These are phyloP conservation scores for Beauveria australis DNA, from an alignment of 2,329 filamentous ascomycete genomes.

Conservation along the genomic window DNA sequence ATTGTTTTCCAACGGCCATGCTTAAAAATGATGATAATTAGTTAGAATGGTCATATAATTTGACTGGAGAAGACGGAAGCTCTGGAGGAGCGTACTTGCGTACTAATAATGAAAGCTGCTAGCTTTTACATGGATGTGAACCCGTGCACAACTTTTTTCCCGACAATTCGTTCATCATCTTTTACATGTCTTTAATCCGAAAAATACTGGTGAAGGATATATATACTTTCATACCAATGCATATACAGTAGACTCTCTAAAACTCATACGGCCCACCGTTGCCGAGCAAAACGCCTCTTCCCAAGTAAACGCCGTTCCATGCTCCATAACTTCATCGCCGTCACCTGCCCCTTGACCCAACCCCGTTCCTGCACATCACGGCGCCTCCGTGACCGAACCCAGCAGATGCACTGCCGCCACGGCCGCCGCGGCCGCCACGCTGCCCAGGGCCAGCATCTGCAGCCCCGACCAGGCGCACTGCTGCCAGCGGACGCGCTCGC, in stretches of 20 bases:
- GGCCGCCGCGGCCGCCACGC: conserved; percentile 23
- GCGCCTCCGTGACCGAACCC: conserved; percentile 10
- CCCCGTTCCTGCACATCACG: not conserved
- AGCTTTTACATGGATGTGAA: too few relatives aligned
- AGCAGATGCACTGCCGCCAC: conserved; percentile 23
- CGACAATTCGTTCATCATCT: too few relatives aligned
- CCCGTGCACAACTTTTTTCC: too few relatives aligned
- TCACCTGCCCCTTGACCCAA: not conserved
- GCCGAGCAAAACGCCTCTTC: not conserved
- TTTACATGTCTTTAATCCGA: too few relatives aligned
- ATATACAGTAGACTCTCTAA: not conserved
- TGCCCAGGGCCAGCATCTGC: conserved; percentile 28
- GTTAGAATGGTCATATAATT: too few relatives aligned
- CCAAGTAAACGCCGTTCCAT: not conserved
- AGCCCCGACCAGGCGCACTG: conserved; percentile 22
- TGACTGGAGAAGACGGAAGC: too few relatives aligned
- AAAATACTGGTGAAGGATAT: too few relatives aligned
- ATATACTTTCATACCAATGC: too few relatives aligned
- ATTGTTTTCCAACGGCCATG: too few relatives aligned
- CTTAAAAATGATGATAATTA: too few relatives aligned
- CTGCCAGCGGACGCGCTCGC: conserved; percentile 9
- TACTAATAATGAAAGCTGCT: too few relatives aligned
- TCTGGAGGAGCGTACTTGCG: too few relatives aligned
- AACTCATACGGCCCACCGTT: not conserved
- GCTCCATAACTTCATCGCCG: not conserved